phyloP scores from a whole-genome alignment of 352 stramenopile genomes.

The Peronospora farinosa region DNA sequence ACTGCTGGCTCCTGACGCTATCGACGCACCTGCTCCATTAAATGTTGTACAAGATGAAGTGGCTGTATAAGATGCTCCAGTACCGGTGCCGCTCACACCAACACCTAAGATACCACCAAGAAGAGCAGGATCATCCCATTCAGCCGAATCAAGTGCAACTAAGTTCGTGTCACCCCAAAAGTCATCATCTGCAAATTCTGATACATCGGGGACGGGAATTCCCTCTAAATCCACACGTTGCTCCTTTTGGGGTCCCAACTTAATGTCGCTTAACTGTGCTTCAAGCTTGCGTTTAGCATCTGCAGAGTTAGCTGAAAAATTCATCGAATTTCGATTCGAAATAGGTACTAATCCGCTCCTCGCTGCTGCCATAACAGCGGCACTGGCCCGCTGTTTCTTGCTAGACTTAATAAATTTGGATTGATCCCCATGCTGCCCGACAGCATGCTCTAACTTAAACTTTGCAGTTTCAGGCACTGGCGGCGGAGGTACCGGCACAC shows the following conservation, averaged over 20 bases:
- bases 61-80: conserved; percentile 18
- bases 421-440: conserved; percentile 20
- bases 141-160: conserved; percentile 72
- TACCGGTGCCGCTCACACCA: conserved; percentile 17
- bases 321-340: conserved; percentile 5
- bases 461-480: conserved; percentile 30
- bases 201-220: conserved; percentile 61
- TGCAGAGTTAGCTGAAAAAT: conserved; percentile 10
- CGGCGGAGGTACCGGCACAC: conserved; percentile 41
- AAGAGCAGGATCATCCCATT: conserved; percentile 75
- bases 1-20: conserved; percentile 2
- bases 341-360: conserved; percentile 10
- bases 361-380: conserved; percentile 8
- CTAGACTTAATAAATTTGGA: conserved; percentile 39
- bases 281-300: conserved; percentile 71
- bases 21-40: conserved; percentile 11
- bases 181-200: conserved; percentile 78
- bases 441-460: conserved; percentile 23
- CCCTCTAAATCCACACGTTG: conserved; percentile 72
- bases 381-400: conserved; percentile 51
- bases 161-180: conserved; percentile 87
- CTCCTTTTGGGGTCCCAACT: conserved; percentile 43
- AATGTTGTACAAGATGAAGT: conserved; percentile 22
- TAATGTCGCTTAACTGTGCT: conserved; percentile 26
- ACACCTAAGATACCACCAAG: conserved; percentile 53